phyloP scores from a whole-genome alignment of 129 eudicot species.

The Arctium minus region DNA sequence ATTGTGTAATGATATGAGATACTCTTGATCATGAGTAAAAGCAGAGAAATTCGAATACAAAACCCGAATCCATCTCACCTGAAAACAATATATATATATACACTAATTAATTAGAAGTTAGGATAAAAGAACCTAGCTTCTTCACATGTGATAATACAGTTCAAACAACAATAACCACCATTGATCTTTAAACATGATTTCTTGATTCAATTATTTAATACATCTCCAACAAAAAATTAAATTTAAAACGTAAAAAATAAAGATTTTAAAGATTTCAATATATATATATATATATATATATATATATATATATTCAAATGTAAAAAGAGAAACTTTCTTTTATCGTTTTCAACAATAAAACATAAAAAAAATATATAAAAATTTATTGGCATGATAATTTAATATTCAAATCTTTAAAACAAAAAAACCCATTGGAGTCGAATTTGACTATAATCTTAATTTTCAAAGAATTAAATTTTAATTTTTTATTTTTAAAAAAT shows the following conservation, averaged over 20 bases:
- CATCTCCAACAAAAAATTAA: not conserved
- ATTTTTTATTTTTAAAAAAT: too few species aligned
- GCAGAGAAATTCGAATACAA: slow-evolving; percentile 74
- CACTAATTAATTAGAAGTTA: not conserved
- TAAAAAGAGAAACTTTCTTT: too few species aligned
- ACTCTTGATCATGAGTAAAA: slow-evolving; percentile 87
- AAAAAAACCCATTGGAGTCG: too few species aligned
- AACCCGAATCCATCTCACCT: slow-evolving; percentile 97
- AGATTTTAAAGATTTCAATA: too few species aligned
- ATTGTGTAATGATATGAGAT: slow-evolving; percentile 63
- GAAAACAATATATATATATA: not conserved
- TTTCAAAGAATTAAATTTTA: too few species aligned
- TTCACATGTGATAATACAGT: not conserved
- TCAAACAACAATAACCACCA: not conserved
- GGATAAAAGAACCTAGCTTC: not conserved
- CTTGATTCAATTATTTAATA: not conserved
- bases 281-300: too few species aligned
- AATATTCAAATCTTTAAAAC: too few species aligned
- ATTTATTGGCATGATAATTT: not conserved
- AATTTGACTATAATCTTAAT: too few species aligned
- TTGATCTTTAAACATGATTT: not conserved
- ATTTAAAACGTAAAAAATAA: too few species aligned
- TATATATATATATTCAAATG: too few species aligned
- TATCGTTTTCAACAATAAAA: too few species aligned
- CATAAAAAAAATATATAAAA: too few species aligned